Base-by-base conservation (phyloP, 805 yeast species). In the Wickerhamomyces bovis region DNA sequence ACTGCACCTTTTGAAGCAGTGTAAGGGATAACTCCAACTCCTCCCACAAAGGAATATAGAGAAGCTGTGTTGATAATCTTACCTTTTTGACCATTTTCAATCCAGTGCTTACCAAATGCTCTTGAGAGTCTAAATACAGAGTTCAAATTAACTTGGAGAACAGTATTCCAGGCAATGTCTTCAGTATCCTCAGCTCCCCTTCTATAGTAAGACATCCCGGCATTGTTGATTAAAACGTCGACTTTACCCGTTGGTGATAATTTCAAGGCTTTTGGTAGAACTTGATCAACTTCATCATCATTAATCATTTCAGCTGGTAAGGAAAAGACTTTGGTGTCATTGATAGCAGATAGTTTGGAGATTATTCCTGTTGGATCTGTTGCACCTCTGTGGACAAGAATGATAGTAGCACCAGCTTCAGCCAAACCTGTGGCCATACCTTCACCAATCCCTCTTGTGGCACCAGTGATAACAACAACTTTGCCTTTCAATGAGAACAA, bases 381-480 rank as follows among this genome's bases (percentile, higher is more conserved):
- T 3, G 51, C 13, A 10, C 33, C 47, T 44, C 60, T 56, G 23
- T 56, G 60, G 6, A 58, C 60, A 6, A 56, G 13, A 26, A 86
- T 85, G 25, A 89, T 80, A 53, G 85, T 87, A 16, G 95, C 95
- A 41, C 95, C 96, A 4, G 90, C 90, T 67, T 85, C 90, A 42
- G 90, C 88, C 55, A 72, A 82, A 2, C 89, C 92, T 63, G 77
- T 82, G 40, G 92, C 94, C 41, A 85, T 86, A 8, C 85, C 88
- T 57, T 68, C 76, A 18, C 95, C 96, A 51, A 88, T 85, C 23
- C 95, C 95, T 43, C 83, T 73, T 12, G 89, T 80, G 9, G 89
- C 85, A 41, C 96, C 95, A 20, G 94, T 85, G 47, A 88, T 77
- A 3, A 86, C 79, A 28, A 90, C 89, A 20, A 83, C 85, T 67